Percentiles rank a stretch among this genome's conserved stretches.
phyloP scores from a whole-genome alignment of 345 rosid genomes.

The Linum trigynum region DNA sequence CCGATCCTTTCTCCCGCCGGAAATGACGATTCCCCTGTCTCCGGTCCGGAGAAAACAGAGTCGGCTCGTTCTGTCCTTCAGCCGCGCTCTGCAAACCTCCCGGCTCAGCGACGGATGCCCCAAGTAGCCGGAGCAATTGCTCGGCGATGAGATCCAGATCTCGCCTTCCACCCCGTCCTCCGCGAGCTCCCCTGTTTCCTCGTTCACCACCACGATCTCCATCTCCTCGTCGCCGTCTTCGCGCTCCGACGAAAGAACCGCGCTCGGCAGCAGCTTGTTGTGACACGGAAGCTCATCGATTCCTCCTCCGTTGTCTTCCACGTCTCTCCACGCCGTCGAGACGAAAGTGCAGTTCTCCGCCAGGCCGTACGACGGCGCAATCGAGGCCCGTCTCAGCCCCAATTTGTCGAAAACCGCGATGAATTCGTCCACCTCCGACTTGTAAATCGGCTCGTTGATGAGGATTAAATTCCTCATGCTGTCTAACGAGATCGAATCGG shows the following conservation, averaged over 20 bases:
- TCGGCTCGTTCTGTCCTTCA: slow-evolving; percentile 15
- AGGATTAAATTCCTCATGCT: slow-evolving; percentile 45
- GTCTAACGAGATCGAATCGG: slow-evolving; percentile 18
- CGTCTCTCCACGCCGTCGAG: slow-evolving; percentile 50
- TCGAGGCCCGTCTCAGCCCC: slow-evolving; percentile 35
- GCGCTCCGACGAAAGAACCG: slow-evolving; percentile 23
- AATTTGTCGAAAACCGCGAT: slow-evolving; percentile 25
- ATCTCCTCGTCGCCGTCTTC: slow-evolving; percentile 32
- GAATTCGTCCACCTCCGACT: slow-evolving; percentile 34
- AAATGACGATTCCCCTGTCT: slow-evolving; percentile 36
- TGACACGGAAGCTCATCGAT: slow-evolving; percentile 23
- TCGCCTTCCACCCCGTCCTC: slow-evolving; percentile 51
- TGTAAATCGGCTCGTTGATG: slow-evolving; percentile 52
- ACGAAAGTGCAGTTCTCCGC: slow-evolving; percentile 63
- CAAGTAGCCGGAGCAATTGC: slow-evolving; percentile 50
- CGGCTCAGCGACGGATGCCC: slow-evolving; percentile 42
- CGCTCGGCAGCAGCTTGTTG: slow-evolving; percentile 43
- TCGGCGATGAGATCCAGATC: slow-evolving; percentile 62
- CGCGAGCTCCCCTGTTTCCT: slow-evolving; percentile 33
- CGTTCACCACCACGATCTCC: slow-evolving; percentile 39
- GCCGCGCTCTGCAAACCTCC: slow-evolving; percentile 35
- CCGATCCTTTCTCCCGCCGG: slow-evolving; percentile 30
- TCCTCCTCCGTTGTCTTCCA: neutral
- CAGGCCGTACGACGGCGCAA: slow-evolving; percentile 56
- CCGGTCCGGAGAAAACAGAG: slow-evolving; percentile 38